Base-by-base conservation (phyloP, 2,329 filamentous ascomycete species). In the Fonsecaea pedrosoi region DNA sequence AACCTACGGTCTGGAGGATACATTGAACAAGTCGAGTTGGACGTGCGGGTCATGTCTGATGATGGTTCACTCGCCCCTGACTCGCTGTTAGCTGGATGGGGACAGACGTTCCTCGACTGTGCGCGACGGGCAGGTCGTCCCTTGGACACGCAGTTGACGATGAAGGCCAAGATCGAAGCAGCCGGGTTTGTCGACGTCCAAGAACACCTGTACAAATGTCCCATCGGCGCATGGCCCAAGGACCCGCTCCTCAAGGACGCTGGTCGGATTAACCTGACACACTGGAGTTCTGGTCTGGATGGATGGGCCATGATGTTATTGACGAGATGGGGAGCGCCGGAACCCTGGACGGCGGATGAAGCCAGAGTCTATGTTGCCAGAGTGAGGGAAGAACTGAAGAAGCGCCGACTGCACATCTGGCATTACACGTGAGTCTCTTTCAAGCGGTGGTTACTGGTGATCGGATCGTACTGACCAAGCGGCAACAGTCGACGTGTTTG, bases 141-240 rank as follows among this genome's bases (percentile, higher is more conserved):
- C 4, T 64, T 71, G 10, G 61, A 73, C 54, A 73, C 70, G 5
- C 63, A 74, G 32, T 38, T 69, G 21, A 73, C 68, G 1, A 75
- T 76, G 73, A 63, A 66, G 7, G 67, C 65, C 21, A 59, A 70
- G 54, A 75, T 75, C 10, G 73, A 75, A 42, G 71, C 73, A 5
- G 73, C 72, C 10, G 74, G 74, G 4, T 75, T 74, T 60, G 63
- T 57, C 15, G 71, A 74, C 42, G 66, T 89, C 10, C 77, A 84
- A 56, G 82, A 86, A 69, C 79, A 80, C 32, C 72, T 83, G 10
- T 81, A 80, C 70, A 86, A 85, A 74, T 78, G 88, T 6, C 83
- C 84, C 1, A 78, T 82, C 45, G 85, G 84, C 59, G 74, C 78
- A 3, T 86, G 84, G 84, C 80, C 83, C 0, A 77, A 77, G 58